Evolutionary conservation across 164 flowering plant genomes (phyloP), one percentile per base, ranked within the genome.

Genomic region (Nymphaea thermarum): DNA sequence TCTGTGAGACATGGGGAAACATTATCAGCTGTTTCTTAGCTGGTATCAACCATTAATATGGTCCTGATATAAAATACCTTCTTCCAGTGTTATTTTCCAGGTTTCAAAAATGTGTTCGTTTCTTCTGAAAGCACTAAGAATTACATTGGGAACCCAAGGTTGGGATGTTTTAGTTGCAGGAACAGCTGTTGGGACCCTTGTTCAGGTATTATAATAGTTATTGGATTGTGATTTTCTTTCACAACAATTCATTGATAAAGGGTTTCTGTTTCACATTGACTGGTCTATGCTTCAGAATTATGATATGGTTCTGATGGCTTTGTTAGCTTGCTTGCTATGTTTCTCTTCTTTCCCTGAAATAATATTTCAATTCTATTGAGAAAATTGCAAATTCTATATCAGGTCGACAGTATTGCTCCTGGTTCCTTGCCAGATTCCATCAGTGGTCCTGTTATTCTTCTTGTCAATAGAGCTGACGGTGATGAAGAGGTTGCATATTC

Each of bases 141-240:
- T 66, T 61, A 66, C 82, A n/a, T 77, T 93, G 68, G 94, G 87
- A 43, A 89, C 97, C 55, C 82, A 93, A 68, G 98, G 98, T 68
- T 93, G 96, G 96, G 98, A 93, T 77, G 86, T 93, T 76, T 83
- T 93, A 74, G 98, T 93, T 67, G 90, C 97, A 7, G 98, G 98
- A 77, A 65, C 73, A 73, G 87, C 88, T 73, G 17, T 62, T 65
- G 98, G 98, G 74, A 85, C 85, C 59, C 78, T 93, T 71, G 70
- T 85, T 64, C 87, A 87, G 94, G 98, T 93, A 83, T 10, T 68
- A 71, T 61, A 57, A 25, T 25, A 25, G 36, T 25, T 25, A 25
- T 25, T 25, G 36, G 36, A 25, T 25, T 25, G 36, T 25, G 36
- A 25, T 1, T 14, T 44, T 6, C 5, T 45, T 45, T 5, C 10